Base-by-base conservation (phyloP, 345 rosid genomes). In the Anacardium occidentale region DNA sequence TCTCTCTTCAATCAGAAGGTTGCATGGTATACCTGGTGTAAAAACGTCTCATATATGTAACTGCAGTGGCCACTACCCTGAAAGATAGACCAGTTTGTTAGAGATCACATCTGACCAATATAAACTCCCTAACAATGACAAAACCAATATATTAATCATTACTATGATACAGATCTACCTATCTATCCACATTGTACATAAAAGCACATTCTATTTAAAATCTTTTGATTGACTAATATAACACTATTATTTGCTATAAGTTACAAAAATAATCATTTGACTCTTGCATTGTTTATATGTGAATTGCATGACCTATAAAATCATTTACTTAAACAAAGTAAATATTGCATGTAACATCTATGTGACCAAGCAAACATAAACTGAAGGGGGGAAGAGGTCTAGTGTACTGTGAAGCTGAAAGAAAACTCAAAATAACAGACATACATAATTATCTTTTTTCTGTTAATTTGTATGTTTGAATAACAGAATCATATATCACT, bases 41-140 rank as follows among this genome's bases (percentile, higher is more conserved):
- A 72, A 91, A 93, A 44, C 98, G 97, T 77, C 99, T 89, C 99
- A 95, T 95, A 71, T 91, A 95, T n/a, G 98, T 81, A 70, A 92
- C 74, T 21, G 99, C 97, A 66, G 99, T 92, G 52, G 98, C 97
- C 18, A 95, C 87, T 62, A 92, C 97, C 89, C 99, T 95, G 92
- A 81, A 88, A 75, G 60, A 66, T 62, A 9, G 13, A 72, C 15
- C 52, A 68, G 58, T 15, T 34, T 13, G 58, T 77, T 45, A 74
- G 68, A 61, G 14, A 40, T 59, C 56, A 17, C 18, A 77, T 52
- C 4, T 53, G 22, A 15, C 24, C 21, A 22, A 51, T 21, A 37
- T 21, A 55, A 53, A 44, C 25, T 45, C 26, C 7, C 25, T 64
- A 47, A 64, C 13, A 22, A 45, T 64, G 10, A 22, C 32, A 42